A percentile compares a stretch with the other conserved stretches of the same genome.
These are phyloP conservation scores for Mucor circinelloides DNA, from an alignment of 371 early-diverging fungal species.

Conservation along the genomic window DNA sequence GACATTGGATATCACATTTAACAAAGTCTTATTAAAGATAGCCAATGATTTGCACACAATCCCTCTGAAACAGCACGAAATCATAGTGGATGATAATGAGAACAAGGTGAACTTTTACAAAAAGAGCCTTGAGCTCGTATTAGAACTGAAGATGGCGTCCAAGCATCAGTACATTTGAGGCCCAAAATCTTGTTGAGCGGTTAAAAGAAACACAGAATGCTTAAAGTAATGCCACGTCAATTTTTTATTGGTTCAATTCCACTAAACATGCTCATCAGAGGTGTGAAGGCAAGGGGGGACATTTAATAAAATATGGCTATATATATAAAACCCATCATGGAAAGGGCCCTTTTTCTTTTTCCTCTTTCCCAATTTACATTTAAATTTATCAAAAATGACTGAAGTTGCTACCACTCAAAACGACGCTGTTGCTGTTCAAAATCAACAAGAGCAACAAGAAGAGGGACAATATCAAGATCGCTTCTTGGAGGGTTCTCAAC, in stretches of 20 bases:
- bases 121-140: slow-evolving; percentile 28
- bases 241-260: slow-evolving; percentile 19
- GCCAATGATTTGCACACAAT: slow-evolving; percentile 1
- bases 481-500: slow-evolving; percentile 52
- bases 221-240: slow-evolving; percentile 18
- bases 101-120: slow-evolving; percentile 35
- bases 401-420: slow-evolving; percentile 5
- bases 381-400: slow-evolving; percentile 10
- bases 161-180: slow-evolving; percentile 30
- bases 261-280: neutral
- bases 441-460: slow-evolving; percentile 5
- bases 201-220: neutral
- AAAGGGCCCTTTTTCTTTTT: neutral
- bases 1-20: slow-evolving; percentile 40
- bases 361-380: neutral
- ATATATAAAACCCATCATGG: neutral
- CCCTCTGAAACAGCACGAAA: neutral
- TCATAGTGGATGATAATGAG: neutral
- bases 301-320: neutral
- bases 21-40: slow-evolving; percentile 26
- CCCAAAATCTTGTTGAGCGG: neutral
- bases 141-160: slow-evolving; percentile 19
- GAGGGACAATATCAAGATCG: slow-evolving; percentile 51
- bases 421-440: neutral
- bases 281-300: neutral